These are phyloP conservation scores for Salix arbutifolia DNA, from an alignment of 345 rosid species.

Conservation along the genomic window DNA sequence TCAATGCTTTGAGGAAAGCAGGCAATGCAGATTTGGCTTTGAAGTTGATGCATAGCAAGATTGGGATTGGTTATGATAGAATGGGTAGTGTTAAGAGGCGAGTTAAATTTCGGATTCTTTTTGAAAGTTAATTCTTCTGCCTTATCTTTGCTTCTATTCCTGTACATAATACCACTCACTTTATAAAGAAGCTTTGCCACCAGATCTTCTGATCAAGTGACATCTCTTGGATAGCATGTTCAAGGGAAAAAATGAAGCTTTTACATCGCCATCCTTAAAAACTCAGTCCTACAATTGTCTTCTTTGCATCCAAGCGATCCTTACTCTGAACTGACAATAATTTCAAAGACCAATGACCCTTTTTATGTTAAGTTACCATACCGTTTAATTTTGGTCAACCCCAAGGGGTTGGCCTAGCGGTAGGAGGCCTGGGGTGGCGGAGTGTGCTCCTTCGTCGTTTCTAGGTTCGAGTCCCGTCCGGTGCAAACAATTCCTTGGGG, in stretches of 20 bases:
- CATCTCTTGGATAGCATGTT: neutral
- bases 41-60: conserved; percentile 86
- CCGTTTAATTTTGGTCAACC: neutral
- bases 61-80: conserved; percentile 79
- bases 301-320: neutral
- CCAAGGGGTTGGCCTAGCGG: too few species aligned
- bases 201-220: neutral
- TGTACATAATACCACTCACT: neutral
- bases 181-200: neutral
- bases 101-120: conserved; percentile 63
- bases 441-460: too few species aligned
- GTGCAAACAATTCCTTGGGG: too few species aligned
- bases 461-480: too few species aligned
- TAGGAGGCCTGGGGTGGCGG: too few species aligned
- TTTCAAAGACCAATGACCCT: neutral
- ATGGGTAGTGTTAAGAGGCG: conserved; percentile 64
- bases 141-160: neutral
- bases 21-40: conserved; percentile 78
- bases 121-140: conserved; percentile 36
- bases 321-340: neutral
- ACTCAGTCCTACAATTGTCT: neutral
- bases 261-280: neutral
- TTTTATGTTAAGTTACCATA: neutral
- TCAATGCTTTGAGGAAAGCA: conserved; percentile 86
- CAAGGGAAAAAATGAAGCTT: neutral